phyloP scores from a whole-genome alignment of 2,329 filamentous ascomycete genomes.

The Incumbomyces lentus region DNA sequence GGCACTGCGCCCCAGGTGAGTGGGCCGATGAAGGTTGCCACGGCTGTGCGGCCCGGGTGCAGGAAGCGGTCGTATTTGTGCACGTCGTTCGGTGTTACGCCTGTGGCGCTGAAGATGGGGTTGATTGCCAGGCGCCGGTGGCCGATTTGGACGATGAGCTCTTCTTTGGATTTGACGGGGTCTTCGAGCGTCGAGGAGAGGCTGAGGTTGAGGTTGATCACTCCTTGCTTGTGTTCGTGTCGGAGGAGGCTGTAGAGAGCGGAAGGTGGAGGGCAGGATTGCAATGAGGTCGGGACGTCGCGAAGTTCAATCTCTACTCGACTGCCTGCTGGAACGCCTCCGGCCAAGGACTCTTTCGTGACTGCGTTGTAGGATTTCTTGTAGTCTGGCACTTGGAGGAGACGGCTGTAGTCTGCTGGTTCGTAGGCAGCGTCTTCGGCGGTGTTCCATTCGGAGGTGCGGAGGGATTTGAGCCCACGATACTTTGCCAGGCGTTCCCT shows the following conservation, averaged over 20 bases:
- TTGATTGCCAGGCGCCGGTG: conserved; percentile 78
- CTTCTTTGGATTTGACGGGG: conserved; percentile 82
- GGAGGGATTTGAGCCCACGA: conserved; percentile 81
- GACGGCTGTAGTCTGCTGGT: conserved; percentile 77
- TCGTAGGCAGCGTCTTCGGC: conserved; percentile 78
- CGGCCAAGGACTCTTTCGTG: conserved; percentile 73
- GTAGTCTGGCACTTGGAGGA: conserved; percentile 85
- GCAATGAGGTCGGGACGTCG: conserved; percentile 45
- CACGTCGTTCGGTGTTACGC: conserved; percentile 87
- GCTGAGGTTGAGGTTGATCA: conserved; percentile 80
- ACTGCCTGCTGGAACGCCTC: conserved; percentile 74
- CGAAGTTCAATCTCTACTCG: conserved; percentile 70
- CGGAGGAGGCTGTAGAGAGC: conserved; percentile 77
- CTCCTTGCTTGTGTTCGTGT: conserved; percentile 90
- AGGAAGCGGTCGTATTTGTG: conserved; percentile 93
- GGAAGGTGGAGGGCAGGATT: conserved; percentile 49
- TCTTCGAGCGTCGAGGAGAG: conserved; percentile 64
- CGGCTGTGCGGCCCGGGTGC: conserved; percentile 78
- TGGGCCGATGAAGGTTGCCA: conserved; percentile 82
- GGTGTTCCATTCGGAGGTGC: conserved; percentile 78
- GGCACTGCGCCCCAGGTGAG: conserved; percentile 90
- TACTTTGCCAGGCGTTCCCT: conserved; percentile 78
- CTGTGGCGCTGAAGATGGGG: conserved; percentile 80
- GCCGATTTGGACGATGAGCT: conserved; percentile 84
- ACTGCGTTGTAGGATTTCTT: conserved; percentile 67